Conservation (phyloP, 495 filamentous ascomycete genomes). For the Annulohypoxylon maeteangense region DNA sequence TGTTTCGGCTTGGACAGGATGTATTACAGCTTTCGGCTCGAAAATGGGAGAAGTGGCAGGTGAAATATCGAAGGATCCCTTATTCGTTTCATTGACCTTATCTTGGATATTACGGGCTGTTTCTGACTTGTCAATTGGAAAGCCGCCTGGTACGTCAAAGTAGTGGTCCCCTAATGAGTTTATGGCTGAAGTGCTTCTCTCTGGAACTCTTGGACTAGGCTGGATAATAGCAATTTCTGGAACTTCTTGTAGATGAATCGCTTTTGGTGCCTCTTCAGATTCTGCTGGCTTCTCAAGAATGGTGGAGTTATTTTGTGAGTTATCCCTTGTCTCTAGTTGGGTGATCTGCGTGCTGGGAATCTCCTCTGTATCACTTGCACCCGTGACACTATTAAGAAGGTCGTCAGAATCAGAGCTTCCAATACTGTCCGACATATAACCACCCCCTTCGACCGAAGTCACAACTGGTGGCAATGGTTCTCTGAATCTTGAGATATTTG, state of each 20-base stretch:
- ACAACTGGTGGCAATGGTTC: slow-evolving; percentile 74
- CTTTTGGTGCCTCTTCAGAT: neutral
- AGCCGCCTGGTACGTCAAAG: slow-evolving; percentile 57
- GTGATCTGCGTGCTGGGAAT: slow-evolving; percentile 45
- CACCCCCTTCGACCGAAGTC: slow-evolving; percentile 70
- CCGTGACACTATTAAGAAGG: slow-evolving; percentile 24
- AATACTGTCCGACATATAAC: slow-evolving; percentile 62
- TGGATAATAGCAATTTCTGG: slow-evolving; percentile 52
- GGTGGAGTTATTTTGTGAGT: slow-evolving; percentile 12
- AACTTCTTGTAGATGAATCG: slow-evolving; percentile 5
- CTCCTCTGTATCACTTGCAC: slow-evolving; percentile 25
- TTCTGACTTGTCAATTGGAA: slow-evolving; percentile 54
- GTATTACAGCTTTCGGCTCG: slow-evolving; percentile 32
- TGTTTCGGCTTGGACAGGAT: slow-evolving; percentile 18
- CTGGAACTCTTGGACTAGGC: slow-evolving; percentile 46
- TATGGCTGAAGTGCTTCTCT: slow-evolving; percentile 8
- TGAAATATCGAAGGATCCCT: neutral
- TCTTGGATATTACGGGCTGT: slow-evolving; percentile 1
- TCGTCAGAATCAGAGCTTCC: slow-evolving; percentile 40
- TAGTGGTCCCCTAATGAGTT: slow-evolving; percentile 28
- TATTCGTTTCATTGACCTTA: neutral
- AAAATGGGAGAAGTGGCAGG: slow-evolving; percentile 26
- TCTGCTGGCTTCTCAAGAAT: slow-evolving; percentile 10
- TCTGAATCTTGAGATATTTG: slow-evolving; percentile 59
- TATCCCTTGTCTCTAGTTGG: slow-evolving; percentile 26